Evolutionary conservation across 2,329 filamentous ascomycete species (phyloP).

Genomic region (Diaporthe amygdali): DNA sequence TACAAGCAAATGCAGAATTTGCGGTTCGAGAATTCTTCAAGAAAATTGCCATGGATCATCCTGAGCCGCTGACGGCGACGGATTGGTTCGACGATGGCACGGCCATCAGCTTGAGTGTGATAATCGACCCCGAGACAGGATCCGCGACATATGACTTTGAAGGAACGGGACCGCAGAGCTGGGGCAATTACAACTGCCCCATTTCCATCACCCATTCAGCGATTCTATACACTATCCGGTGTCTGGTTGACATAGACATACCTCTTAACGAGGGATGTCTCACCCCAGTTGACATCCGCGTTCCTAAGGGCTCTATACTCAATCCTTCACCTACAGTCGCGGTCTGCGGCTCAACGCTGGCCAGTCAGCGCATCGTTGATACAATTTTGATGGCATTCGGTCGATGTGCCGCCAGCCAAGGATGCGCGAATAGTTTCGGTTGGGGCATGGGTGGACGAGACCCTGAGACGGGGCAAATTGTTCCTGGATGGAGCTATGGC

Average conservation of each 20-base stretch:
- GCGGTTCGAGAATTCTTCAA: conserved; percentile 76
- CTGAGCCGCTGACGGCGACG: conserved; percentile 33
- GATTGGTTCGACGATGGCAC: conserved; percentile 49
- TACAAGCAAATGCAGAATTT: conserved; percentile 76
- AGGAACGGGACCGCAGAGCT: conserved; percentile 39
- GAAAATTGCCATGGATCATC: conserved; percentile 59
- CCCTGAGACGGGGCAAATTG: conserved; percentile 31
- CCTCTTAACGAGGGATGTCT: conserved; percentile 44
- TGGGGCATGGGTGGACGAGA: conserved; percentile 39
- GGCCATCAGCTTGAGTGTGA: conserved; percentile 38
- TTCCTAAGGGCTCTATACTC: conserved; percentile 37
- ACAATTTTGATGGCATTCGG: conserved; percentile 36
- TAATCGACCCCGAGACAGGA: conserved; percentile 33
- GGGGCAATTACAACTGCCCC: conserved; percentile 43
- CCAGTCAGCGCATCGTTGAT: conserved; percentile 38
- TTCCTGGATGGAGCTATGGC: conserved; percentile 40
- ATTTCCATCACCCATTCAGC: conserved; percentile 43
- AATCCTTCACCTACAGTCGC: conserved; percentile 33
- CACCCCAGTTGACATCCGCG: conserved; percentile 36
- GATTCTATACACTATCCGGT: conserved; percentile 42
- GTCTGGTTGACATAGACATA: conserved; percentile 39
- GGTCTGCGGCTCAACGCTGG: conserved; percentile 65
- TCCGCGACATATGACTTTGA: conserved; percentile 29
- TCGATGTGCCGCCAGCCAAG: conserved; percentile 33
- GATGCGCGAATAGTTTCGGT: conserved; percentile 37